Evolutionary conservation across 176 grass and related monocot genomes (phyloP).

Genomic region (Bothriochloa decipiens): DNA sequence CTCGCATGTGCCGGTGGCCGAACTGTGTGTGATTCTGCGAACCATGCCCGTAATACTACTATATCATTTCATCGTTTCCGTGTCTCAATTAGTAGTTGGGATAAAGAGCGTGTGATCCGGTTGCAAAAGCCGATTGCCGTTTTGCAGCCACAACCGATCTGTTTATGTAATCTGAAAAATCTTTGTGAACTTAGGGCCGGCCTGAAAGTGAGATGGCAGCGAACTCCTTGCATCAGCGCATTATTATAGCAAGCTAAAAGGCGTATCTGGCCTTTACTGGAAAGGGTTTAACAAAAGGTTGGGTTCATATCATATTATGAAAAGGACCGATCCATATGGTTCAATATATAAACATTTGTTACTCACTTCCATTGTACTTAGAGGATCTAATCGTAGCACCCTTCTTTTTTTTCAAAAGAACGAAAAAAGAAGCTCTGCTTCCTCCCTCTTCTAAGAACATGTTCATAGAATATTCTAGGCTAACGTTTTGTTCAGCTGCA

Average conservation of each 20-base stretch:
- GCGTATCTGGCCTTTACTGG: background rate
- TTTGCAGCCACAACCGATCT: background rate
- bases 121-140: background rate
- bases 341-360: background rate
- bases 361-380: background rate
- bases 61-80: no score
- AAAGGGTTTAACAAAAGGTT: background rate
- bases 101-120: no score
- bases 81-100: no score
- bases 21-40: no score
- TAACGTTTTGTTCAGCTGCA: no score
- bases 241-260: constrained; percentile 4
- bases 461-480: no score
- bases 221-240: constrained; percentile 1
- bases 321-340: background rate
- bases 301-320: background rate
- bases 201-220: constrained; percentile 10
- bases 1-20: no score
- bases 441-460: background rate
- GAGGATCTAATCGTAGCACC: background rate
- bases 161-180: background rate
- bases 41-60: no score
- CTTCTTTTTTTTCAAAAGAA: background rate
- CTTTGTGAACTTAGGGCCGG: background rate
- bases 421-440: background rate